A percentile compares a stretch with the other conserved stretches of the same genome.
These are phyloP conservation scores for Punctularia strigosozonata DNA, from an alignment of 768 basidiomycete species.

Conservation along the genomic window DNA sequence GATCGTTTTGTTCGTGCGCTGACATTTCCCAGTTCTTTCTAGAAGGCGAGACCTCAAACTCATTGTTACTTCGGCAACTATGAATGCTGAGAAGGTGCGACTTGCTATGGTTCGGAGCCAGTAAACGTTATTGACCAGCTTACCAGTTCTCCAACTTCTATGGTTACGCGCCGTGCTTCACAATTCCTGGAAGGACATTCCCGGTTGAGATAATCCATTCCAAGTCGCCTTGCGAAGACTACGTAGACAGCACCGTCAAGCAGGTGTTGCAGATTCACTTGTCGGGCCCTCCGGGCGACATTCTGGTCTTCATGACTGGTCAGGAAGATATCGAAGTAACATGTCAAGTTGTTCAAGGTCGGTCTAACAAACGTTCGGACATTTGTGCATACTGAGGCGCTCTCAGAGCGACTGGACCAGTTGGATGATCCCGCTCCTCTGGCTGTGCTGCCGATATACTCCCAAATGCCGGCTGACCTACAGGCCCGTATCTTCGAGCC, in stretches of 20 bases:
- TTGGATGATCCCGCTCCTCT: conserved; percentile 84
- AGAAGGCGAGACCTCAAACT: conserved; percentile 88
- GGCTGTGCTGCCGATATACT: conserved; percentile 95
- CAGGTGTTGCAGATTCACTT: conserved; percentile 96
- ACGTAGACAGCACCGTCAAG: conserved; percentile 96
- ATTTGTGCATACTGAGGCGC: conserved; percentile 4
- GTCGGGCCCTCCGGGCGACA: conserved; percentile 85
- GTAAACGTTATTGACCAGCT: not conserved
- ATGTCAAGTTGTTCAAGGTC: conserved; percentile 87
- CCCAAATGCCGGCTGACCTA: conserved; percentile 98
- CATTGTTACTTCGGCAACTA: conserved; percentile 97
- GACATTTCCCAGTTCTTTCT: conserved; percentile 53
- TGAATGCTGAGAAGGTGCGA: conserved; percentile 95
- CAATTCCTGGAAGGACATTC: conserved; percentile 91
- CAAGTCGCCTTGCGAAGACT: conserved; percentile 98
- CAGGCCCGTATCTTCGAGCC: conserved; percentile 98
- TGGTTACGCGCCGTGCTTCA: conserved; percentile 89
- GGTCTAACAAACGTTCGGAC: conserved; percentile 8
- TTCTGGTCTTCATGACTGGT: conserved; percentile 98
- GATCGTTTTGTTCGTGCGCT: not conserved
- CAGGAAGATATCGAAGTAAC: conserved; percentile 99
- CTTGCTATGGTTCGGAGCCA: not conserved
- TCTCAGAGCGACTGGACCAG: conserved; percentile 76
- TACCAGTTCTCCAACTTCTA: conserved; percentile 93
- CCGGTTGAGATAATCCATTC: conserved; percentile 94